Evolutionary conservation across 2,329 filamentous ascomycete genomes (phyloP).

Genomic region (Cryphonectria radicalis): DNA sequence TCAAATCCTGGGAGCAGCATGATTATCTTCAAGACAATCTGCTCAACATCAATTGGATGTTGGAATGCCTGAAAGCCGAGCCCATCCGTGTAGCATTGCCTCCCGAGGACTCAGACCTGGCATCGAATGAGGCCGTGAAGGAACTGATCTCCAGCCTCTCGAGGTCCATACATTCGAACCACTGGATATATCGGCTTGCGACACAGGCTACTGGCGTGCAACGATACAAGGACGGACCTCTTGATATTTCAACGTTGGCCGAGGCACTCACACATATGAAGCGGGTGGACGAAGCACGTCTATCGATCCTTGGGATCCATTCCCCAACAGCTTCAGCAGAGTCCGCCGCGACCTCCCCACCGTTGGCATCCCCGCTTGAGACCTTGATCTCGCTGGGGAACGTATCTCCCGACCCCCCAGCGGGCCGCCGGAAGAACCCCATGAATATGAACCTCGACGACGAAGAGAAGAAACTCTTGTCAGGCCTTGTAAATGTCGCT

Average conservation of each 20-base stretch:
- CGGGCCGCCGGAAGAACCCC: conserved; percentile 19
- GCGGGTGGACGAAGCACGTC: conserved; percentile 16
- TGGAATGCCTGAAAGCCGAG: conserved; percentile 42
- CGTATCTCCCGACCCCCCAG: conserved; percentile 18
- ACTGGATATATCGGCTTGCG: conserved; percentile 41
- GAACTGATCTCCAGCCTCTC: conserved; percentile 24
- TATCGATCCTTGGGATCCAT: background rate
- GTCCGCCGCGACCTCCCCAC: conserved; percentile 38
- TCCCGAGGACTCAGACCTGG: conserved; percentile 1
- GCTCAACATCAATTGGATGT: conserved; percentile 52
- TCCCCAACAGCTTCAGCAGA: conserved; percentile 31
- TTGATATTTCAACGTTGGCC: conserved; percentile 29
- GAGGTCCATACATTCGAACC: conserved; percentile 36
- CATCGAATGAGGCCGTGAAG: conserved; percentile 19
- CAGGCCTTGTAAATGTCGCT: conserved; percentile 79
- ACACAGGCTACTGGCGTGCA: conserved; percentile 36
- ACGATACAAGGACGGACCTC: conserved; percentile 21
- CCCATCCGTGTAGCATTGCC: conserved; percentile 29
- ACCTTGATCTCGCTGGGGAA: conserved; percentile 23
- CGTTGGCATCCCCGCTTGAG: conserved; percentile 35
- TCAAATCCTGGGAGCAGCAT: conserved; percentile 32
- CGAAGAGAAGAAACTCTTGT: conserved; percentile 81
- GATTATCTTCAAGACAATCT: conserved; percentile 53
- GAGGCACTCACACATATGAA: conserved; percentile 36
- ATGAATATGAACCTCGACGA: conserved; percentile 60